Evolutionary conservation across 306 rosid genomes (phyloP).

Genomic region (Cucurbita argyrosperma): DNA sequence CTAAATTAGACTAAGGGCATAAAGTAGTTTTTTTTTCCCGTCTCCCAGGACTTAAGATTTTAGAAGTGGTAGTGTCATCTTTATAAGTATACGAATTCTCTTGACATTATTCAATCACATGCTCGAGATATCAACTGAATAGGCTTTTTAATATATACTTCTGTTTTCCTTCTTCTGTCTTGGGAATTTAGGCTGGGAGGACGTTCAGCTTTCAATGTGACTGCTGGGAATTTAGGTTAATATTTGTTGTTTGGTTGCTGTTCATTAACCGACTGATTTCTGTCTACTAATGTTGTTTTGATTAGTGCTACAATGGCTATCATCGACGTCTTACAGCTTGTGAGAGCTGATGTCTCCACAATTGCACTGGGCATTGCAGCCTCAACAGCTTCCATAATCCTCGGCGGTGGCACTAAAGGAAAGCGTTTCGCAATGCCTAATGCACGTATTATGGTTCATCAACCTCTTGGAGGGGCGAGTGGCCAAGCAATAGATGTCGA

Average conservation of each 20-base stretch:
- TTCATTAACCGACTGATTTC: constrained; percentile 15
- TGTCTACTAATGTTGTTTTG: constrained; percentile 13
- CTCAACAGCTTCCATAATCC: constrained; percentile 84
- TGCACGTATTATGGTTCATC: constrained; percentile 83
- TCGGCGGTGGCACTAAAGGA: constrained; percentile 90
- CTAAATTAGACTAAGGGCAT: neutral
- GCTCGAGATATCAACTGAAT: neutral
- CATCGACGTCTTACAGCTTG: constrained; percentile 77
- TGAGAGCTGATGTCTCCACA: constrained; percentile 93
- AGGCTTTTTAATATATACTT: neutral
- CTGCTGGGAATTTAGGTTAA: too few relatives aligned
- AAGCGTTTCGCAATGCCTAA: constrained; percentile 98
- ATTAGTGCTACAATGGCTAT: constrained; percentile 87
- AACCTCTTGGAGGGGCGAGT: constrained; percentile 95
- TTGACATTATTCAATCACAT: neutral
- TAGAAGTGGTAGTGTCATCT: neutral
- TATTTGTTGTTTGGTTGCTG: neutral
- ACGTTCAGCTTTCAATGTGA: neutral
- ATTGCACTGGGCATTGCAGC: constrained; percentile 85
- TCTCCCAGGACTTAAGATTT: neutral
- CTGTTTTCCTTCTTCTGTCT: neutral
- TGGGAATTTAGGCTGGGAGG: neutral
- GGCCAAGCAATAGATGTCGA: constrained; percentile 95
- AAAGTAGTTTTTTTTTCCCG: neutral
- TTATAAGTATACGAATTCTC: neutral